Evolutionary conservation across 2,329 filamentous ascomycete species (phyloP), one percentile per base, ranked within the genome.

Genomic region (Scortechinia acanthostroma): DNA sequence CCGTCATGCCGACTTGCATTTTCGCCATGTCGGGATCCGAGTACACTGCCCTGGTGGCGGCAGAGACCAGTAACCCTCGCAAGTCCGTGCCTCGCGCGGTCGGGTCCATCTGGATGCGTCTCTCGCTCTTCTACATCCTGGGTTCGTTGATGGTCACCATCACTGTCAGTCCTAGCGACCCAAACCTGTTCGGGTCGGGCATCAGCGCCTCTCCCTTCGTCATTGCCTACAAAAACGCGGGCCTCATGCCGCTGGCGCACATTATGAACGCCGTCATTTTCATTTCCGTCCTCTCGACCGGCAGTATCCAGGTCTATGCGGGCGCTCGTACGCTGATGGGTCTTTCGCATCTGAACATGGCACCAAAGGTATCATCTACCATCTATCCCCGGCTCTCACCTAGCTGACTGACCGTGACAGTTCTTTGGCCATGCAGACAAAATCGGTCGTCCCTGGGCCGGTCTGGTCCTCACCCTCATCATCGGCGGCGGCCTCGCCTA

Each of bases 231-330:
- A 61, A 73, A 50, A 60, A 74, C 42, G 77, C 77, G 6, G 74
- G 74, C 45, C 69, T 83, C 22, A 55, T 58, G 1, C 75, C 69
- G 3, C 68, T 82, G n/a, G 75, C 76, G 22, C 71, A 67, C 19
- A 71, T 83, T 51, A 77, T 83, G 67, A 83, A 83, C 57, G 75
- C 69, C 10, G 70, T 83, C 49, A 81, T 83, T 57, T 66, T 77
- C 45, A 67, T 81, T 33, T 74, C 76, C 3, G 77, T 82, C 22
- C 62, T 81, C 43, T 74, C 69, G 30, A 76, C 80, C 42, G 77
- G 74, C 52, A 77, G 79, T 52, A 78, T 74, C 1, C 70, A 69
- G 51, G 72, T 75, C 2, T 81, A 74, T 52, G 76, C 72, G 50
- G 73, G 69, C 2, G 77, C 75, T 2, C 72, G 77, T 46, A 78